Base-by-base conservation (phyloP, 139 green algal genomes). In the Cymbomonas tetramitiformis region DNA sequence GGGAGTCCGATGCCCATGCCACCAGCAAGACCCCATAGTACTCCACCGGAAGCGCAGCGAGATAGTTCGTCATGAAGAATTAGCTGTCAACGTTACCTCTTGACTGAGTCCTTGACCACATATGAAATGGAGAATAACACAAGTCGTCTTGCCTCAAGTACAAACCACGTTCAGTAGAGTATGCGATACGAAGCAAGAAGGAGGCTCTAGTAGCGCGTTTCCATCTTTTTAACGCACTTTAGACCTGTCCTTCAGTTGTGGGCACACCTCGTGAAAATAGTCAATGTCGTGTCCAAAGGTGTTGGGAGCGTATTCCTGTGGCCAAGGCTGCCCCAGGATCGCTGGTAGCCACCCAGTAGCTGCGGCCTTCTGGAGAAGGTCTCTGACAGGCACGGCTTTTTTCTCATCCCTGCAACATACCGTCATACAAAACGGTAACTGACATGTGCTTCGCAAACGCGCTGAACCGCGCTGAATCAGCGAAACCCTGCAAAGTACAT, bases 201-300 rank as follows among this genome's bases (percentile, higher is more conserved):
- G n/a, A n/a, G n/a, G n/a, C n/a, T n/a, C n/a, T n/a, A n/a, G n/a
- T n/a, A n/a, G n/a, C n/a, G n/a, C n/a, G n/a, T n/a, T n/a, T n/a
- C n/a, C n/a, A n/a, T n/a, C n/a, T n/a, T n/a, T n/a, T n/a, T n/a
- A n/a, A n/a, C n/a, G n/a, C n/a, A n/a, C n/a, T n/a, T n/a, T n/a
- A n/a, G n/a, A n/a, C n/a, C n/a, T n/a, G n/a, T n/a, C n/a, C n/a
- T n/a, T n/a, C n/a, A n/a, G n/a, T n/a, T n/a, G n/a, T n/a, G n/a
- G n/a, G n/a, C n/a, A n/a, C n/a, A n/a, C n/a, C 62, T 70, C 62
- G 53, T 70, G 62, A 38, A 70, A 70, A 28, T 48, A 57, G 48
- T 56, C 57, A 32, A 48, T 49, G 46, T 70, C 61, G 51, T 62
- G 62, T 39, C 51, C 46, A 41, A 50, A 34, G 26, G 58, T 33